Conservation (phyloP, 768 basidiomycete genomes). For the Suillus clintonianus region DNA sequence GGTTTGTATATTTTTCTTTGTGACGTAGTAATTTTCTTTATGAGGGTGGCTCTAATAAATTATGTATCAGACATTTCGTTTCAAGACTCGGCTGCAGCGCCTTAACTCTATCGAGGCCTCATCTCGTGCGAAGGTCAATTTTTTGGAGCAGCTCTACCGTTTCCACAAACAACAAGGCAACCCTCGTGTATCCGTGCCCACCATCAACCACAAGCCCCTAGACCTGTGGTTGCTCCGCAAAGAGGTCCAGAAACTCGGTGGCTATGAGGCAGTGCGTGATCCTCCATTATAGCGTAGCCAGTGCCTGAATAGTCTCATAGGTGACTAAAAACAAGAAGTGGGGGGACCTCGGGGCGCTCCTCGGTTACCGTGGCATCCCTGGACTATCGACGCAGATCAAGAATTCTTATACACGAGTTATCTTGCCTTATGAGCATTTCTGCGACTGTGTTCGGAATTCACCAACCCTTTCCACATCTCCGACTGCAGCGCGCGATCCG, state of each 20-base stretch:
- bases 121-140: conserved; percentile 95
- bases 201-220: conserved; percentile 88
- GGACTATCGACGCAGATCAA: conserved; percentile 87
- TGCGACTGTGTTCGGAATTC: conserved; percentile 73
- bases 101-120: conserved; percentile 97
- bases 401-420: conserved; percentile 86
- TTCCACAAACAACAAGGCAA: conserved; percentile 97
- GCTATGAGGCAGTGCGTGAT: conserved; percentile 75
- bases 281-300: conserved; percentile 16
- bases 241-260: conserved; percentile 88
- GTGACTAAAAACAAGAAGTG: conserved; percentile 85
- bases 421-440: conserved; percentile 95
- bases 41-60: conserved; percentile 20
- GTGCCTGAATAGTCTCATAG: conserved; percentile 43
- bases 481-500: conserved; percentile 43
- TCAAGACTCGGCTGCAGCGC: conserved; percentile 92
- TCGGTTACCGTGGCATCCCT: conserved; percentile 82
- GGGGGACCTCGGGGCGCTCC: conserved; percentile 78
- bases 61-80: conserved; percentile 71
- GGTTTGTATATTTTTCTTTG: conserved; percentile 48
- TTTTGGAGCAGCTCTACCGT: conserved; percentile 93
- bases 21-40: conserved; percentile 25
- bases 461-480: conserved; percentile 44
- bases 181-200: conserved; percentile 86
- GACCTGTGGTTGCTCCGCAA: conserved; percentile 94